These are phyloP conservation scores for Eimeria maxima DNA, from an alignment of 169 alveolate genomes.

Conservation along the genomic window DNA sequence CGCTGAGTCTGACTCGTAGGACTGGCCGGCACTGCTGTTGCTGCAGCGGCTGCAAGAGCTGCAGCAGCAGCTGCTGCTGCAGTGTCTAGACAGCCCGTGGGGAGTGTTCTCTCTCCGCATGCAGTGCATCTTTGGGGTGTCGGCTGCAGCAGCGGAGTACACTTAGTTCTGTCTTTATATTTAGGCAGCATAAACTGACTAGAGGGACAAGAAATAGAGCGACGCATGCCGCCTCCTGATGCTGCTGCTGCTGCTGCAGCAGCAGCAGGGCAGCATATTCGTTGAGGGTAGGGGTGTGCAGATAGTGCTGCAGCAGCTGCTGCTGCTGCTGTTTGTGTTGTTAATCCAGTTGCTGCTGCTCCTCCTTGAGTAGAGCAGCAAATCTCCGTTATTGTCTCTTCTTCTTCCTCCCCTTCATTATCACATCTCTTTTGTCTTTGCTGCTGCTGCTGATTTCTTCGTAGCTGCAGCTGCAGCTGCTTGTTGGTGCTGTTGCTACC, in stretches of 20 bases:
- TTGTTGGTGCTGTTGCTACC: too few relatives aligned
- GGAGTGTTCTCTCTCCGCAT: constrained; percentile 27
- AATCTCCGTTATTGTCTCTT: too few relatives aligned
- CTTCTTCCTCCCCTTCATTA: neutral
- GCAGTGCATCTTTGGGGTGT: constrained; percentile 53
- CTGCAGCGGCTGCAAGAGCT: neutral
- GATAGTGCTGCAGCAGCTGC: neutral
- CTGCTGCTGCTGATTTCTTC: too few relatives aligned
- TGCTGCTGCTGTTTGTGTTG: neutral
- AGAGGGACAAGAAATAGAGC: constrained; percentile 31
- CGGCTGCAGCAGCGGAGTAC: neutral
- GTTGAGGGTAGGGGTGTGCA: too few relatives aligned
- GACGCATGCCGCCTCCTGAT: neutral
- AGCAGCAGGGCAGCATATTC: too few relatives aligned
- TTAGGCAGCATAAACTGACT: neutral
- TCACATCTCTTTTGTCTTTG: neutral
- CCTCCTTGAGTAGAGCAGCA: neutral
- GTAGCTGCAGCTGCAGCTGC: too few relatives aligned
- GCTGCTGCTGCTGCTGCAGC: too few relatives aligned
- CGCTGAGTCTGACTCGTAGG: neutral
- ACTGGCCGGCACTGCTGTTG: neutral
- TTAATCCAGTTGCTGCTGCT: neutral
- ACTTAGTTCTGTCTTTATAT: neutral
- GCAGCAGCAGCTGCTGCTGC: neutral
- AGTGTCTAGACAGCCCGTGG: constrained; percentile 32